Conservation (phyloP, 108 stramenopile genomes). For the Nannochloropsis salina region DNA sequence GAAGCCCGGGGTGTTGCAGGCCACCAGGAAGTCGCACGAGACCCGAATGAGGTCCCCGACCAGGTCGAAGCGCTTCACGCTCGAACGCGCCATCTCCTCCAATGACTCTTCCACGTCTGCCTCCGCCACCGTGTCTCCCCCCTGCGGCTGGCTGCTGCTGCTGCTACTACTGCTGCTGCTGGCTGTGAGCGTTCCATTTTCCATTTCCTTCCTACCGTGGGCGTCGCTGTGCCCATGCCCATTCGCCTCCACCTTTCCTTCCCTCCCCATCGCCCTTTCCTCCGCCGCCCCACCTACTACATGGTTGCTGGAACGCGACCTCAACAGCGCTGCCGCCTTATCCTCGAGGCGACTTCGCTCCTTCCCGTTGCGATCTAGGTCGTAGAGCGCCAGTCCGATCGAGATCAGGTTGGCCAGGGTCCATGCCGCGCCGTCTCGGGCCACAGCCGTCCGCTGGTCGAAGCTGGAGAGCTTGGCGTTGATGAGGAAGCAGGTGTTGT, state of each 20-base stretch:
- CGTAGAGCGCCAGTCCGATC: background rate
- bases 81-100: background rate
- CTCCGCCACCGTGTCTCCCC: background rate
- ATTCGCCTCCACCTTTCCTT: background rate
- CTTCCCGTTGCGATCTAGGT: slow-evolving; percentile 11
- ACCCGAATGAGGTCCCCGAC: background rate
- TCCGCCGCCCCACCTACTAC: background rate
- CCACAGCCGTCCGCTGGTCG: background rate
- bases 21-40: background rate
- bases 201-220: background rate
- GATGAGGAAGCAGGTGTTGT: background rate
- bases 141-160: background rate
- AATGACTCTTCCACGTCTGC: background rate
- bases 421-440: background rate
- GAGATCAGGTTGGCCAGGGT: background rate
- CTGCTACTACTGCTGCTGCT: background rate
- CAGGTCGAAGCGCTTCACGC: slow-evolving; percentile 19
- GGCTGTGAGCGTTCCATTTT: background rate
- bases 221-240: background rate
- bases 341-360: background rate
- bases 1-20: background rate
- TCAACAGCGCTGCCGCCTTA: background rate
- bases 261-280: background rate
- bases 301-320: background rate
- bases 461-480: background rate